Conservation (phyloP, 2,329 filamentous ascomycete species). For the Xylariaceae sp. region DNA sequence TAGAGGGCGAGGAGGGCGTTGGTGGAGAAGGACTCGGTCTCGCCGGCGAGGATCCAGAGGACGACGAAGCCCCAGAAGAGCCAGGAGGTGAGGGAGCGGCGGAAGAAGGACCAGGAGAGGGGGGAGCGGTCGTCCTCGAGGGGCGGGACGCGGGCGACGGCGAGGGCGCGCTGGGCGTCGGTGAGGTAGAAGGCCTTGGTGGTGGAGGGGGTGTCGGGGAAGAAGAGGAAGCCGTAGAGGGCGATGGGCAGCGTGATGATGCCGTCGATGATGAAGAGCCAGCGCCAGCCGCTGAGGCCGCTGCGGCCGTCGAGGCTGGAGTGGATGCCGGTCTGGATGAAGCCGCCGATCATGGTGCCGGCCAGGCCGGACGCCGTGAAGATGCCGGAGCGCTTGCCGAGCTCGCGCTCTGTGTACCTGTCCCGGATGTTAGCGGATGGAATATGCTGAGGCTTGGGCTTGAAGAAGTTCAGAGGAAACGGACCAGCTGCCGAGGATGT, state of each 20-base stretch:
- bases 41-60: slow-evolving; percentile 67
- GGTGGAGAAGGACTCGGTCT: slow-evolving; percentile 65
- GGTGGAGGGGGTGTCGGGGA: slow-evolving; percentile 49
- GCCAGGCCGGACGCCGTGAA: slow-evolving; percentile 57
- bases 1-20: slow-evolving; percentile 55
- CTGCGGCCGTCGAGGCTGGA: slow-evolving; percentile 39
- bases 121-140: slow-evolving; percentile 38
- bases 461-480: too few relatives aligned
- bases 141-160: slow-evolving; percentile 35
- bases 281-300: slow-evolving; percentile 53
- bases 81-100: slow-evolving; percentile 53
- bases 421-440: too few relatives aligned
- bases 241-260: slow-evolving; percentile 54
- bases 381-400: slow-evolving; percentile 57
- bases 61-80: slow-evolving; percentile 64
- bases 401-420: slow-evolving; percentile 55
- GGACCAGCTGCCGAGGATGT: slow-evolving; percentile 58
- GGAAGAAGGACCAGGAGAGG: slow-evolving; percentile 45
- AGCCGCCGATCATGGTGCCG: slow-evolving; percentile 58
- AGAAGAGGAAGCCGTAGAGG: slow-evolving; percentile 48
- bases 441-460: too few relatives aligned
- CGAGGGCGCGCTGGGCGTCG: slow-evolving; percentile 30
- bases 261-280: slow-evolving; percentile 47
- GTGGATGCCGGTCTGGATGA: slow-evolving; percentile 54
- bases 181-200: slow-evolving; percentile 46